These are phyloP conservation scores for Psilocybe mexicana DNA, from an alignment of 1,284 basidiomycete genomes.

Conservation along the genomic window DNA sequence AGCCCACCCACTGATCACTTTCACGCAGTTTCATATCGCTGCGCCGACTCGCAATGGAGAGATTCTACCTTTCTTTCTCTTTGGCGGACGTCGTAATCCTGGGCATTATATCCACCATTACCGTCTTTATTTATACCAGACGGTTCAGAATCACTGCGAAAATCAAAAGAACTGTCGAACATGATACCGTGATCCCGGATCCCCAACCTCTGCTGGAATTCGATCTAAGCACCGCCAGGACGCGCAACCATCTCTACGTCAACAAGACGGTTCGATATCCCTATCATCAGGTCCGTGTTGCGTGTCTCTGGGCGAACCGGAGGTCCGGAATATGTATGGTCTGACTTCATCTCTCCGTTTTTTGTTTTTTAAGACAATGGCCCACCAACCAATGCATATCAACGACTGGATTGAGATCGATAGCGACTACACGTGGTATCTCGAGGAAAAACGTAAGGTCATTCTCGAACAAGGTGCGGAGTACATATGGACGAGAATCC, in stretches of 20 bases:
- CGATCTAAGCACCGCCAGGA: background rate
- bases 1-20: too few species aligned
- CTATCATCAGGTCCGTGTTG: background rate
- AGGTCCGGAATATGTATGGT: background rate
- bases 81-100: background rate
- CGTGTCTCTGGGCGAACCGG: background rate
- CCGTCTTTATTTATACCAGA: background rate
- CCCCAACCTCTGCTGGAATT: background rate
- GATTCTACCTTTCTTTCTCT: too few species aligned
- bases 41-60: too few species aligned
- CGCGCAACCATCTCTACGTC: background rate
- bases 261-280: background rate
- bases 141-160: too few species aligned
- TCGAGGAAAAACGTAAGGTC: background rate
- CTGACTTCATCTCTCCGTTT: background rate
- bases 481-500: background rate
- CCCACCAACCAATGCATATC: constrained; percentile 1
- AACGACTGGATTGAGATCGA: constrained; percentile 4
- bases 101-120: background rate
- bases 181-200: background rate
- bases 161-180: background rate
- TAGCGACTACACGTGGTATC: background rate
- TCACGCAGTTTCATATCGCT: too few species aligned
- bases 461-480: background rate
- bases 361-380: constrained; percentile 3